Evolutionary conservation across 768 basidiomycete species (phyloP), one percentile per base, ranked within the genome.

Genomic region (Pleurotus tuber-regium): DNA sequence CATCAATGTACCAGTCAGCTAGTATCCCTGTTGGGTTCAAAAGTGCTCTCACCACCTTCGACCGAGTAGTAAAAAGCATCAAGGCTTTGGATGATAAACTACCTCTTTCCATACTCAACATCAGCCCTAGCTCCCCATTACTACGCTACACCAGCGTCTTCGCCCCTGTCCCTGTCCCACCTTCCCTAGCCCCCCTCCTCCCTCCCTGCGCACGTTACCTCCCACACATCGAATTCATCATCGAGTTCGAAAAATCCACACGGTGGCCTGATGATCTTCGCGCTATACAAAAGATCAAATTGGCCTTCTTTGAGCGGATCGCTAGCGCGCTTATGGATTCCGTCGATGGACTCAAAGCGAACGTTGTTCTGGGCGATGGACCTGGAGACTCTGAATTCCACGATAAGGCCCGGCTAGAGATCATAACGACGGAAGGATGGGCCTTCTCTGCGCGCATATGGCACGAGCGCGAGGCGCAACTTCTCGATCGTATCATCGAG

Each of bases 251-350:
- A 64, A 89, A 87, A 55, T 96, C 93, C 0, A 84, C 87, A 0
- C 81, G 82, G 55, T 99, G 97, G 97, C 96, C 97, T 0, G 95
- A 98, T 61, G 93, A 98, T 57, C 77, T 98, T 3, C 77, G 75
- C 14, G 93, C 94, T 0, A 89, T 98, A 41, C 96, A 97, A 65
- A 92, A 92, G 56, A 86, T 93, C 67, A 98, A 98, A 66, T 73
- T 96, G 1, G 96, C 95, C 0, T 88, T 98, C 63, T 82, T 98
- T 54, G 90, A 93, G 62, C 81, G 83, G 33, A 75, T 98, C 5
- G 92, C 87, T 1, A 71, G 74, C 16, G 74, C 76, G 1, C 73
- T 97, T 41, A 82, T 83, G 78, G 64, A 67, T 8, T 61, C 73
- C 1, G 68, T 78, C 1, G 52, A 72, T 0, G 83, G 82, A 6